Percentiles rank a stretch among this genome's conserved stretches.
Conservation (phyloP, 805 yeast genomes). For the Yarrowia porcina region DNA sequence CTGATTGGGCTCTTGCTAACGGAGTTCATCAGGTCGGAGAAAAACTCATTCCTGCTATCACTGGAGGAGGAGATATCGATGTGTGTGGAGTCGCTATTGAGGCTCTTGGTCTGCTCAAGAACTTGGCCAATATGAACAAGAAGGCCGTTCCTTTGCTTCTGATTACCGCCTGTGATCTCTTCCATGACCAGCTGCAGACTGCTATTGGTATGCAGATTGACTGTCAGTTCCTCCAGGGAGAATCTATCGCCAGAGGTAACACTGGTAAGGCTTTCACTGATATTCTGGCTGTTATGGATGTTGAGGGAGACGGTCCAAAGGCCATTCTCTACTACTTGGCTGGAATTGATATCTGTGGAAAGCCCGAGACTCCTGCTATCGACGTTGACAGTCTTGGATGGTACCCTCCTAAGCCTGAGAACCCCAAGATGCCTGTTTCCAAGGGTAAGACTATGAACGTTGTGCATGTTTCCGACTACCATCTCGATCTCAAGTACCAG, state of each 20-base stretch:
- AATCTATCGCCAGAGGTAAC: neutral
- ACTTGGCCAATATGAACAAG: neutral
- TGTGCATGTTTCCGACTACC: constrained; percentile 65
- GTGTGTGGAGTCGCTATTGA: neutral
- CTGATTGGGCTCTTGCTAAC: neutral
- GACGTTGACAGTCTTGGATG: constrained; percentile 40
- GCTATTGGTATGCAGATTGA: neutral
- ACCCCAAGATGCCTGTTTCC: constrained; percentile 18
- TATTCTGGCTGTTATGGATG: constrained; percentile 50
- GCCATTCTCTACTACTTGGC: constrained; percentile 54
- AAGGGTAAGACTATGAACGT: constrained; percentile 50
- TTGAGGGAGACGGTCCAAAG: constrained; percentile 52
- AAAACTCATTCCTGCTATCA: neutral
- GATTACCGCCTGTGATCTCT: neutral
- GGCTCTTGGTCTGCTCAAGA: neutral
- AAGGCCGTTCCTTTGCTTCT: neutral
- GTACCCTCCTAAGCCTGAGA: constrained; percentile 47
- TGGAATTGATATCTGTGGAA: constrained; percentile 46
- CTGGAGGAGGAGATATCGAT: neutral
- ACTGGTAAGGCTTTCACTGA: constrained; percentile 43
- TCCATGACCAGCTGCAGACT: neutral
- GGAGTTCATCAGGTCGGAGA: neutral
- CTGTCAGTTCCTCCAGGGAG: constrained; percentile 1
- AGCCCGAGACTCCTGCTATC: constrained; percentile 47
- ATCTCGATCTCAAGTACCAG: constrained; percentile 50